Percentiles rank a stretch among this genome's conserved stretches.
These are phyloP conservation scores for Globisporangium emineosum DNA, from an alignment of 352 stramenopile species.

Conservation along the genomic window DNA sequence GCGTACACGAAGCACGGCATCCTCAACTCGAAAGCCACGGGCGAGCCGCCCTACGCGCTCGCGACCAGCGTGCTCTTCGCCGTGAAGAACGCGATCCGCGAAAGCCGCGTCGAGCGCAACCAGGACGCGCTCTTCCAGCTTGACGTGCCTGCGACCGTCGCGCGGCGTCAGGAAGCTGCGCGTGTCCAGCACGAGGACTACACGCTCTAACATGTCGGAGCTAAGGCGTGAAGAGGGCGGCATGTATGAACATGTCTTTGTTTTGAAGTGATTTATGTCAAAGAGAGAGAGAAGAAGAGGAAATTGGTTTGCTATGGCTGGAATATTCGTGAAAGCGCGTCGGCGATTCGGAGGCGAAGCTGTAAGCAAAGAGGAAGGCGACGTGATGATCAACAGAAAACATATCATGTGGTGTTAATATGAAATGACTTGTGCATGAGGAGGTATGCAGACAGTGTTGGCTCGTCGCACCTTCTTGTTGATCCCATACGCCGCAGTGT, in stretches of 20 bases:
- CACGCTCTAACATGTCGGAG: too few species aligned
- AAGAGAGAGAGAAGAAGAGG: neutral
- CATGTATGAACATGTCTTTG: neutral
- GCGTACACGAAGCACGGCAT: conserved; percentile 93
- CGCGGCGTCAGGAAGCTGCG: conserved; percentile 33
- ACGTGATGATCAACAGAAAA: neutral
- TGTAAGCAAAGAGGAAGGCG: neutral
- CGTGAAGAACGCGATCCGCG: conserved; percentile 92
- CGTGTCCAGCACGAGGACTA: conserved; percentile 25
- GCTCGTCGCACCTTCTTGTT: conserved; percentile 46
- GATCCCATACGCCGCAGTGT: conserved; percentile 55
- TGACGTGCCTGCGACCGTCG: conserved; percentile 41
- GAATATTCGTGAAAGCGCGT: neutral
- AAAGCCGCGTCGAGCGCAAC: conserved; percentile 72
- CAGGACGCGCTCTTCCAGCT: conserved; percentile 37
- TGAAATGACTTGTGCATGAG: too few species aligned
- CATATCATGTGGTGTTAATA: neutral
- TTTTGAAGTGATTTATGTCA: conserved; percentile 2
- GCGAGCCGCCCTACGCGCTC: conserved; percentile 95
- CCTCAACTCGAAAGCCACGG: conserved; percentile 94
- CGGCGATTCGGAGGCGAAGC: conserved; percentile 14
- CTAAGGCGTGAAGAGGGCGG: too few species aligned
- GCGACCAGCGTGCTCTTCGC: conserved; percentile 93
- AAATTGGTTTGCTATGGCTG: neutral
- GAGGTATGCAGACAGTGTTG: too few species aligned